These are phyloP conservation scores for Aspergillus pseudonomiae DNA, from an alignment of 2,329 filamentous ascomycete species.

Conservation along the genomic window DNA sequence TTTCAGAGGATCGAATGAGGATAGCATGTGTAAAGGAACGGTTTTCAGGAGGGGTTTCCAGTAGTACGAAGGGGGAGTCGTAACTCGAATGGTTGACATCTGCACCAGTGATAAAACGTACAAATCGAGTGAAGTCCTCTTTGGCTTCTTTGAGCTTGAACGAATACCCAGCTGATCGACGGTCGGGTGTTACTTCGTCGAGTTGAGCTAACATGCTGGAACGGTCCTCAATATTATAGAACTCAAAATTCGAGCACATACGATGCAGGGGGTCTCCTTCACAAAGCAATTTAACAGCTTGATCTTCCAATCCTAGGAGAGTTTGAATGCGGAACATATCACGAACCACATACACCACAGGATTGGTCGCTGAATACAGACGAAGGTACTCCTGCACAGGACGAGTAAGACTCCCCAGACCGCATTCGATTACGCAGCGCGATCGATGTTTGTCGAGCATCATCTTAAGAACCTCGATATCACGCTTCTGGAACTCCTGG, in stretches of 20 bases:
- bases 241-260: conserved; percentile 51
- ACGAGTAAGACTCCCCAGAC: conserved; percentile 46
- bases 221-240: conserved; percentile 53
- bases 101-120: conserved; percentile 60
- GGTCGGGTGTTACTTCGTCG: conserved; percentile 45
- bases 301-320: conserved; percentile 48
- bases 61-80: conserved; percentile 63
- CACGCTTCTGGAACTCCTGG: conserved; percentile 46
- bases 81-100: conserved; percentile 56
- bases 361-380: conserved; percentile 40
- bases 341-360: conserved; percentile 45
- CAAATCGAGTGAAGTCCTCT: conserved; percentile 62
- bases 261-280: conserved; percentile 50
- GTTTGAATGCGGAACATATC: conserved; percentile 44
- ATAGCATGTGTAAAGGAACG: conserved; percentile 53
- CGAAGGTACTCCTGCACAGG: conserved; percentile 46
- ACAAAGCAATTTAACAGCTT: conserved; percentile 46
- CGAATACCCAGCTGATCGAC: conserved; percentile 49
- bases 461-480: conserved; percentile 45
- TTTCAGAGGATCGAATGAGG: conserved; percentile 41
- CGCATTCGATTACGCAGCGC: conserved; percentile 48
- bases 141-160: conserved; percentile 58
- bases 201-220: conserved; percentile 26
- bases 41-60: conserved; percentile 61
- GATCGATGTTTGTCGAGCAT: conserved; percentile 49